Conservation (phyloP, 208 protist genomes). For the Leishmania tropica region DNA sequence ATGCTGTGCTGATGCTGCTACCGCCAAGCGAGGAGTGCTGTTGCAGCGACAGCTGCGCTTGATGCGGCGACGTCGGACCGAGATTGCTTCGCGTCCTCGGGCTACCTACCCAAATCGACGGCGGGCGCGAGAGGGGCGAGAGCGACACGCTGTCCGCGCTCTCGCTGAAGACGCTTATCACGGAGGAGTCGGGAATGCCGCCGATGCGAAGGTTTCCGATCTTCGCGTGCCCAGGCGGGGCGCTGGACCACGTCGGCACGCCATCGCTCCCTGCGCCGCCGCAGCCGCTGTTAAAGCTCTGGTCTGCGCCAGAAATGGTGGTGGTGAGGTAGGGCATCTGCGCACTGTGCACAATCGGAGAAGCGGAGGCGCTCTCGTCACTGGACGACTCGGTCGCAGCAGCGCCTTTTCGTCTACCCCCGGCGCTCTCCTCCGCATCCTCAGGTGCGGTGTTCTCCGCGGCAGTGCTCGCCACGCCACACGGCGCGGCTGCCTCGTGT, state of each 20-base stretch:
- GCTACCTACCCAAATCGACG: constrained; percentile 25
- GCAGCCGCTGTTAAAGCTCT: neutral
- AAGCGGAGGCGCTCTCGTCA: neutral
- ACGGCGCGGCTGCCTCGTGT: neutral
- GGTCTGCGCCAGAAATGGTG: neutral
- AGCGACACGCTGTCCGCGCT: constrained; percentile 41
- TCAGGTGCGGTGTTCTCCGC: neutral
- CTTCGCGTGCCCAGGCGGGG: neutral
- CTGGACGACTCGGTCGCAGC: too few relatives aligned
- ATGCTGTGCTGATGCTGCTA: neutral
- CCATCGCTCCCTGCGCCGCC: neutral
- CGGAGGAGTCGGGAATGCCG: neutral
- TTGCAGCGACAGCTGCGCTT: neutral
- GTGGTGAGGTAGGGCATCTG: neutral
- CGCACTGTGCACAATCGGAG: neutral
- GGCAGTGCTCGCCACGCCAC: neutral
- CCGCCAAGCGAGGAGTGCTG: neutral
- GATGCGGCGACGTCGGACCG: neutral
- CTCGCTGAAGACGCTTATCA: constrained; percentile 4
- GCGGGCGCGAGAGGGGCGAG: constrained; percentile 47
- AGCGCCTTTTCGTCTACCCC: neutral
- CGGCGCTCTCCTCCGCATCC: neutral
- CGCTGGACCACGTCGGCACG: neutral
- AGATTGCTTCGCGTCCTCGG: constrained; percentile 16
- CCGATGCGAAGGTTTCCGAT: neutral